Evolutionary conservation across 331 rosid species (phyloP).

Genomic region (Prunus yedoensis): DNA sequence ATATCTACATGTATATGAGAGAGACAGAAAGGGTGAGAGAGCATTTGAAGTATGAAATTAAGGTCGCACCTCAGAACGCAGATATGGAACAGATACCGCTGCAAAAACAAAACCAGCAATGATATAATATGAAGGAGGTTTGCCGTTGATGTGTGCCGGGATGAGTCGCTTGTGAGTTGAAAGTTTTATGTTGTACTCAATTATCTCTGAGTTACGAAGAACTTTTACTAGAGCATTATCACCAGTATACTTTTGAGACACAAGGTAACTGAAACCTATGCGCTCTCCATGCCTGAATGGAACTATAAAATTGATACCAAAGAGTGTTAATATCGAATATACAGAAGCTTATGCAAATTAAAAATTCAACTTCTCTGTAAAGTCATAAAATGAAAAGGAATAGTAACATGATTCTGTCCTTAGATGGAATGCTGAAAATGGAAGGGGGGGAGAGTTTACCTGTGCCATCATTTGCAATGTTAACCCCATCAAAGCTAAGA

Average conservation of each 20-base stretch:
- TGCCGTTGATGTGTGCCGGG: constrained; percentile 73
- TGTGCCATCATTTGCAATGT: constrained; percentile 83
- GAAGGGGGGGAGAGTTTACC: constrained; percentile 29
- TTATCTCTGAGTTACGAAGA: constrained; percentile 52
- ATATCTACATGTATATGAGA: background rate
- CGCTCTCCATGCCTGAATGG: constrained; percentile 85
- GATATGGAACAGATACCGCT: constrained; percentile 79
- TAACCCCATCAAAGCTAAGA: constrained; percentile 75
- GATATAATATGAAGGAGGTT: constrained; percentile 78
- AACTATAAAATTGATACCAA: constrained; percentile 45
- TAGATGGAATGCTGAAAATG: background rate
- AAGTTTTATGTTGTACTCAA: constrained; percentile 56
- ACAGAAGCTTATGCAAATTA: background rate
- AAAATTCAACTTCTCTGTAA: background rate
- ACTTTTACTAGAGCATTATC: constrained; percentile 58
- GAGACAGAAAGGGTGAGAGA: background rate
- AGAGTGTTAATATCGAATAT: constrained; percentile 14
- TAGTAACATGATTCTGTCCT: background rate
- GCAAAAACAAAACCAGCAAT: constrained; percentile 77
- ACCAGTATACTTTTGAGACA: constrained; percentile 76
- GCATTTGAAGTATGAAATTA: constrained; percentile 5
- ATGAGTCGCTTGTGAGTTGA: constrained; percentile 70
- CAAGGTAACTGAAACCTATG: constrained; percentile 81
- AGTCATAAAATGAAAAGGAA: background rate
- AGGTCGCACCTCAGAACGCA: constrained; percentile 79